Evolutionary conservation across 2,329 filamentous ascomycete species (phyloP), one percentile per base, ranked within the genome.

Genomic region (Blastomyces silverae): DNA sequence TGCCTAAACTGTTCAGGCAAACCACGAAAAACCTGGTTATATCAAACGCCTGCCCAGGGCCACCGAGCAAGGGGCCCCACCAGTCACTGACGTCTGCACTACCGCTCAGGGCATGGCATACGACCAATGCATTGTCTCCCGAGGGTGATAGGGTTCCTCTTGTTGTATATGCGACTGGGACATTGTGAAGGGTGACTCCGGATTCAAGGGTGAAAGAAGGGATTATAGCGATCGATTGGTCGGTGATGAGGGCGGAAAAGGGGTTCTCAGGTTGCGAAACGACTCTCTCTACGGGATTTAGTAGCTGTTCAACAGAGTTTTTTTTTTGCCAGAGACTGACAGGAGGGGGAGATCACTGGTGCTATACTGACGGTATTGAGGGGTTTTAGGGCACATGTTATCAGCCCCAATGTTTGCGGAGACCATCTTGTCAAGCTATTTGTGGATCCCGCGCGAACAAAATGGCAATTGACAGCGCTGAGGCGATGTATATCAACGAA

Each of bases 171-270:
- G 86, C 85, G 61, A 88, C 79, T 2, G 83, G 84, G 20, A 87
- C 84, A 85, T 97, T 94, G 70, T 84, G 80, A 25, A 99, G 83
- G 0, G 85, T 89, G 31, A 89, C 91, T 60, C 94, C 94, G 1
- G 92, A 97, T 77, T 99, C 94, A 69, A 99, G 89, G 10, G 89
- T 92, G 76, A 97, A 96, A 34, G 88, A 87, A 1, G 94, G 93
- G 64, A 99, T 85, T 66, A 94, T 85, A 65, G 89, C 91, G 73
- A 96, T 89, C 63, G 89, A 84, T 79, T 97, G 94, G 72, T 96
- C 89, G 62, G 91, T 88, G 62, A 99, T 96, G 73, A 97, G 83
- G 68, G 83, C 79, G 66, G 90, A 86, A 76, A 92, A 97, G 39
- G 92, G 93, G 79, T 97, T 99, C 80, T 97, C 93, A 72, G 90